phyloP scores from a whole-genome alignment of 805 yeast species.

The Starmerella potacharoeniae region DNA sequence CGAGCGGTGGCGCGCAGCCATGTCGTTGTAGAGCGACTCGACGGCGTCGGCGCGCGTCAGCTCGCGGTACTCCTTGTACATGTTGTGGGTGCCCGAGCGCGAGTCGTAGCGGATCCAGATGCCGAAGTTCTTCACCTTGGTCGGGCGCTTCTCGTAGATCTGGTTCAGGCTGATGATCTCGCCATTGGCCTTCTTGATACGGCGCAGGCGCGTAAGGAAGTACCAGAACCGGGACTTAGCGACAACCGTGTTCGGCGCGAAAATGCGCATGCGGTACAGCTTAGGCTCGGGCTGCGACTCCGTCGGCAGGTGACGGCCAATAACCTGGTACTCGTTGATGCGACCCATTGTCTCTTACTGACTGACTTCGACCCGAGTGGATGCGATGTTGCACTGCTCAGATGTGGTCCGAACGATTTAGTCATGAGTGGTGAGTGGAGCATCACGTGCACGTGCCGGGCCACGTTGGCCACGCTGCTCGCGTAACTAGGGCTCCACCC shows the following conservation, averaged over 20 bases:
- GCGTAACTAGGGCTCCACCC: conserved; percentile 2
- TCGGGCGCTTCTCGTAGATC: conserved; percentile 91
- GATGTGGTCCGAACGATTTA: conserved; percentile 2
- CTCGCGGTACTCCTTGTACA: conserved; percentile 99
- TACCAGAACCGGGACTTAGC: conserved; percentile 99
- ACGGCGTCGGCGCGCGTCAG: conserved; percentile 98
- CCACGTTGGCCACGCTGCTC: not conserved
- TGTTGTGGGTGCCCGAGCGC: conserved; percentile 99
- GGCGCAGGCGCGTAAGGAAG: conserved; percentile 97
- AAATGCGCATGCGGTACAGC: conserved; percentile 99
- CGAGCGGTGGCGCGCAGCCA: conserved; percentile 99
- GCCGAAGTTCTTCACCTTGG: conserved; percentile 99
- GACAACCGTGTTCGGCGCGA: conserved; percentile 97
- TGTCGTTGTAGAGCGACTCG: conserved; percentile 96
- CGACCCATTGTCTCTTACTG: conserved; percentile 52
- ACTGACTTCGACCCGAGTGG: conserved; percentile 8
- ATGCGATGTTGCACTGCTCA: conserved; percentile 5
- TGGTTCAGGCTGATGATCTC: conserved; percentile 90
- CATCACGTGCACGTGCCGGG: not conserved
- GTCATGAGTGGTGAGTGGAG: conserved; percentile 4
- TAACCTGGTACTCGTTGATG: conserved; percentile 98
- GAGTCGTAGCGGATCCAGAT: conserved; percentile 99
- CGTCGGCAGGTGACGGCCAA: conserved; percentile 99
- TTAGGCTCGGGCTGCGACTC: conserved; percentile 99
- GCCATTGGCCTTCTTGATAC: conserved; percentile 99